Evolutionary conservation across 331 rosid genomes (phyloP).

Genomic region (Malus hybrid): DNA sequence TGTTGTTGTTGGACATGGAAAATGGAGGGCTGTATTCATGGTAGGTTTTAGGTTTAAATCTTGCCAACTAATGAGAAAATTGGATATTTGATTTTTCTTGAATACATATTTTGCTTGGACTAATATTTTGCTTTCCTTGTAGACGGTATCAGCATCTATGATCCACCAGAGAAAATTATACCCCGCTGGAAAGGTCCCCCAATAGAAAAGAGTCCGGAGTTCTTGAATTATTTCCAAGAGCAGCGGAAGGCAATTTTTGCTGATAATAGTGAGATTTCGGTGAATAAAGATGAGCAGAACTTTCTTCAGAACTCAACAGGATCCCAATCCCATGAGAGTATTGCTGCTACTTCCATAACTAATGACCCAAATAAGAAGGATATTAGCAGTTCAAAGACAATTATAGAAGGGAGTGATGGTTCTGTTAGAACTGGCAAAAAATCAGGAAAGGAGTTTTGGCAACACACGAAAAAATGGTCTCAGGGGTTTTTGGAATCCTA

Average conservation of each 20-base stretch:
- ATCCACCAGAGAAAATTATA: slow-evolving; percentile 76
- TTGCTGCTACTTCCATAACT: slow-evolving; percentile 15
- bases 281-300: slow-evolving; percentile 39
- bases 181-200: slow-evolving; percentile 92
- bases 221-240: slow-evolving; percentile 48
- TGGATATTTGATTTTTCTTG: neutral
- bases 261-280: slow-evolving; percentile 12
- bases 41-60: neutral
- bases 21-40: neutral
- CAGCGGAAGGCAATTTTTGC: slow-evolving; percentile 35
- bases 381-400: slow-evolving; percentile 38
- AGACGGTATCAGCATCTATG: slow-evolving; percentile 90
- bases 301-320: slow-evolving; percentile 27
- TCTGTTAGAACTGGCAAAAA: slow-evolving; percentile 75
- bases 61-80: neutral
- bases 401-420: slow-evolving; percentile 88
- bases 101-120: neutral
- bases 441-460: slow-evolving; percentile 94
- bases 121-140: slow-evolving; percentile 10
- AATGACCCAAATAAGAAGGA: slow-evolving; percentile 24
- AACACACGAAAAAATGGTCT: slow-evolving; percentile 98
- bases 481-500: slow-evolving; percentile 73
- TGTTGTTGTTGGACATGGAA: neutral
- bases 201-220: slow-evolving; percentile 61
- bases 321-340: slow-evolving; percentile 29